Evolutionary conservation across 371 early-diverging fungal species (phyloP).

Genomic region (Mitosporidium daphniae): DNA sequence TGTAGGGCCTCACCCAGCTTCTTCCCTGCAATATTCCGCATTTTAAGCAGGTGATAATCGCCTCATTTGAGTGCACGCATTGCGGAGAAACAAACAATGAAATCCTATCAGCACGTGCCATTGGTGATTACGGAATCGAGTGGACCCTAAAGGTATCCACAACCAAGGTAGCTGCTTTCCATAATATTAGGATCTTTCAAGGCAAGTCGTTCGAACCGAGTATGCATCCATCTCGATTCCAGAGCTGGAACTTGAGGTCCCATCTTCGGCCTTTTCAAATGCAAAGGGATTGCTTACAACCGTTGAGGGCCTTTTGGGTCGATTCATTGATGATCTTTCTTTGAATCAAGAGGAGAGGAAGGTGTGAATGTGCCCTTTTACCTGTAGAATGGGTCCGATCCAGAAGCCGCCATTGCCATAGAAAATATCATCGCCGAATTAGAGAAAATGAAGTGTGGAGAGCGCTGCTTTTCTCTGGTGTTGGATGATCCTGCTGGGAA

Average conservation of each 20-base stretch:
- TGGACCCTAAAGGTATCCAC: conserved; percentile 2
- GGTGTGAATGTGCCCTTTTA: conserved; percentile 4
- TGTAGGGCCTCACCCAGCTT: conserved; percentile 36
- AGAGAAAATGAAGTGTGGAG: conserved; percentile 7
- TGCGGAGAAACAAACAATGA: conserved; percentile 56
- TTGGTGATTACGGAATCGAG: conserved; percentile 32
- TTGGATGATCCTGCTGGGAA: conserved; percentile 73
- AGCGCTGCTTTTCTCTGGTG: conserved; percentile 23
- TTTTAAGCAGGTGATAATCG: conserved; percentile 49
- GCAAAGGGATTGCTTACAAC: conserved; percentile 45
- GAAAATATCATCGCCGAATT: neutral
- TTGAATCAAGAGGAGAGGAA: conserved; percentile 33
- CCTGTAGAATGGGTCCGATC: neutral
- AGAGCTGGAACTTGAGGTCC: conserved; percentile 55
- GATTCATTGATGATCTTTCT: conserved; percentile 34
- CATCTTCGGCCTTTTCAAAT: conserved; percentile 24
- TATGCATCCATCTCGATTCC: conserved; percentile 28
- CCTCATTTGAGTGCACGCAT: conserved; percentile 70
- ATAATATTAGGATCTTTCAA: conserved; percentile 46
- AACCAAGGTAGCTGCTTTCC: neutral
- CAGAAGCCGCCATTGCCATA: conserved; percentile 1
- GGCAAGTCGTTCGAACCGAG: conserved; percentile 58
- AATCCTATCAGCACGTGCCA: conserved; percentile 37
- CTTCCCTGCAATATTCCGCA: conserved; percentile 61
- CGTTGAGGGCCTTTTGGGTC: conserved; percentile 37